Base-by-base conservation (phyloP, 2,329 filamentous ascomycete species). In the Penicillium sclerotiorum region DNA sequence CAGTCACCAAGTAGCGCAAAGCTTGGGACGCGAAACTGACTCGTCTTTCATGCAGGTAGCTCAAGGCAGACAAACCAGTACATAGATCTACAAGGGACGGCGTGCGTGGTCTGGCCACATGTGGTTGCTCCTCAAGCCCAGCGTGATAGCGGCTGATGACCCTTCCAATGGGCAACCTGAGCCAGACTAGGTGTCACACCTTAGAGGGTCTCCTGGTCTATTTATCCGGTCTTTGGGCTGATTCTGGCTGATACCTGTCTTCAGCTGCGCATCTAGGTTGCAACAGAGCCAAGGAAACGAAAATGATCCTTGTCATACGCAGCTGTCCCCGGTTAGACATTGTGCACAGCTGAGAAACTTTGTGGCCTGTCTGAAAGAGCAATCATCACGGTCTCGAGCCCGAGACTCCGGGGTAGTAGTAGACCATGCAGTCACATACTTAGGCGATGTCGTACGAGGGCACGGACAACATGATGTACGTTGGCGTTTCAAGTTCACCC, bases 61-160 rank as follows among this genome's bases (percentile, higher is more conserved):
- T n/a, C n/a, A n/a, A n/a, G n/a, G n/a, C n/a, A n/a, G n/a, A n/a
- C n/a, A n/a, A n/a, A n/a, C n/a, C n/a, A n/a, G n/a, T n/a, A n/a
- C n/a, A n/a, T 28, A 28, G 13, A 28, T 9, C 13, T 28, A 28
- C 25, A 28, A 13, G 25, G 25, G 25, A 11, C 20, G 40, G 17
- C 15, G 42, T 45, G 42, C 37, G 41, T 50, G 36, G 41, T 22
- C 36, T 45, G 35, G 22, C 47, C 47, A 50, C 42, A 45, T 50
- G 47, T n/a, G 47, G 13, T 25, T 36, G 41, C 41, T 12, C 22
- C 47, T 44, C n/a, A n/a, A n/a, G n/a, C n/a, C n/a, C n/a, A 35
- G 33, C 18, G 27, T 32, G 20, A 27, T 40, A 15, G 38, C 13
- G 38, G 27, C 27, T 17, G 38, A 20, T 39, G 21, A 39, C 37